Percentiles rank a stretch among this genome's conserved stretches.
Conservation (phyloP, 2,329 filamentous ascomycete species). For the Venturia oleaginea region DNA sequence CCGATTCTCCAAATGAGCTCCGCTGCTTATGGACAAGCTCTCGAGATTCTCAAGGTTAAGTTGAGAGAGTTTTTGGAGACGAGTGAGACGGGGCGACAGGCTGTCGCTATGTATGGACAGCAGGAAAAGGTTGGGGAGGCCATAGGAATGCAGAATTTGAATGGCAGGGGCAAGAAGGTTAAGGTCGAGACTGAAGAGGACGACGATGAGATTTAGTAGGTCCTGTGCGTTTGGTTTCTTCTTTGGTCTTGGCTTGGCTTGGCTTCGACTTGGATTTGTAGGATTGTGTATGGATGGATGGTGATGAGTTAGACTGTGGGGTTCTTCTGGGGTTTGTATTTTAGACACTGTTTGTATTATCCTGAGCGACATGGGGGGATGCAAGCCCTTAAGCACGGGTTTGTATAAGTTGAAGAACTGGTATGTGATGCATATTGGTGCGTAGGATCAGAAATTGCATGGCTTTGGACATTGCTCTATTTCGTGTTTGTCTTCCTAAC, state of each 20-base stretch:
- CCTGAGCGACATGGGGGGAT: not conserved
- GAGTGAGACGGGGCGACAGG: slow-evolving; percentile 75
- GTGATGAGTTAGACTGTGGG: not conserved
- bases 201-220: slow-evolving; percentile 24
- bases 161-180: slow-evolving; percentile 31
- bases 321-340: not conserved
- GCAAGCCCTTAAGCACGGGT: not conserved
- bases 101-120: slow-evolving; percentile 55
- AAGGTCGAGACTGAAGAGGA: slow-evolving; percentile 22
- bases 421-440: not conserved
- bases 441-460: not conserved
- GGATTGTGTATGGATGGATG: not conserved
- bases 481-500: too few relatives aligned
- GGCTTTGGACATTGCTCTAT: not conserved
- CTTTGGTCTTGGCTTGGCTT: not conserved
- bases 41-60: slow-evolving; percentile 87
- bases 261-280: not conserved
- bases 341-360: not conserved
- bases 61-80: slow-evolving; percentile 82
- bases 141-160: slow-evolving; percentile 30
- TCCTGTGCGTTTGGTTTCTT: not conserved
- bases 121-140: slow-evolving; percentile 16
- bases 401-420: not conserved
- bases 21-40: slow-evolving; percentile 73
- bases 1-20: slow-evolving; percentile 94